phyloP scores from a whole-genome alignment of 2,329 filamentous ascomycete genomes.

The Fonsecaea pugnacius region DNA sequence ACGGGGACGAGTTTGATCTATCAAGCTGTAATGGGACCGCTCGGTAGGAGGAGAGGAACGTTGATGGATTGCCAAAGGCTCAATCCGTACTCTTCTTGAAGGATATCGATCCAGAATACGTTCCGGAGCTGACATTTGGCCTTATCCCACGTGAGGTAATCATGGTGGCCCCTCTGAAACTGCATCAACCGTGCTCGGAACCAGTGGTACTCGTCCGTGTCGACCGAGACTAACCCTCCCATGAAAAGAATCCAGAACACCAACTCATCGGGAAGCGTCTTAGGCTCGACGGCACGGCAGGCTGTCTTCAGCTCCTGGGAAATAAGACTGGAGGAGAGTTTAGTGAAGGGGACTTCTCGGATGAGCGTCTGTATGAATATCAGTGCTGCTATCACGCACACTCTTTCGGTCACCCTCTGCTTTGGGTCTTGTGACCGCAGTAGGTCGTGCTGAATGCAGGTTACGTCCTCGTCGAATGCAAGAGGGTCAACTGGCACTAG shows the following conservation, averaged over 20 bases:
- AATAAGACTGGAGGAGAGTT: slow-evolving; percentile 14
- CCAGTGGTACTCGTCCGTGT: slow-evolving; percentile 25
- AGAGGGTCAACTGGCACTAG: slow-evolving; percentile 23
- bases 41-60: background rate
- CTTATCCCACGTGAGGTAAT: slow-evolving; percentile 16
- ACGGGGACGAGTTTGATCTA: slow-evolving; percentile 24
- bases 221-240: slow-evolving; percentile 23
- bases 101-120: slow-evolving; percentile 22
- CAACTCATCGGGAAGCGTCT: slow-evolving; percentile 1
- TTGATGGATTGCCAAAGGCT: slow-evolving; percentile 24
- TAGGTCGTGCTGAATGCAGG: slow-evolving; percentile 29
- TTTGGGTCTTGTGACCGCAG: slow-evolving; percentile 10
- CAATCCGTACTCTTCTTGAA: slow-evolving; percentile 23
- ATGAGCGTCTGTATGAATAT: slow-evolving; percentile 31
- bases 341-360: slow-evolving; percentile 21
- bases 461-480: slow-evolving; percentile 28
- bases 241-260: slow-evolving; percentile 29
- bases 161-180: background rate
- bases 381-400: slow-evolving; percentile 24
- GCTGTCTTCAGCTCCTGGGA: slow-evolving; percentile 17
- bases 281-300: background rate
- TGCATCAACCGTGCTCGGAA: slow-evolving; percentile 14
- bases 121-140: slow-evolving; percentile 19
- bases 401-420: slow-evolving; percentile 13
- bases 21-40: slow-evolving; percentile 14